phyloP scores from a whole-genome alignment of 2,329 filamentous ascomycete species.

The Colletotrichum shisoi region DNA sequence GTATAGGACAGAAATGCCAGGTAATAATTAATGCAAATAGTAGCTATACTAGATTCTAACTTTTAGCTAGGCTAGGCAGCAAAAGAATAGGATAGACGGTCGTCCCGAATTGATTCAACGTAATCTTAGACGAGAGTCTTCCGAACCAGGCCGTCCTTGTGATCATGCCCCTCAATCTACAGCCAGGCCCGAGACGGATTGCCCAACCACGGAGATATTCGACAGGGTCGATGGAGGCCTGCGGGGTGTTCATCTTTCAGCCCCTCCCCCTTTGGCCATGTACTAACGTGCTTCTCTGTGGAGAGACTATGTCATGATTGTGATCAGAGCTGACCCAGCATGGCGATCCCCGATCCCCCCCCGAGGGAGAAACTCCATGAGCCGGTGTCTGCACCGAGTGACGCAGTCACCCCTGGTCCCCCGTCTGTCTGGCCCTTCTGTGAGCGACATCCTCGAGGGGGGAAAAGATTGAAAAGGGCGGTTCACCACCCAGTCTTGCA shows the following conservation, averaged over 20 bases:
- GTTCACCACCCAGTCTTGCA: conserved; percentile 8
- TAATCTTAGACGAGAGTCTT: conserved; percentile 14
- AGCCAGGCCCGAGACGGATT: conserved; percentile 11
- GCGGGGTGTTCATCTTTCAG: conserved; percentile 1
- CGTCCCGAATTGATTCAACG: conserved; percentile 26
- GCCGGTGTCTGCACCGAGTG: conserved; percentile 11
- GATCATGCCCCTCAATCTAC: conserved; percentile 39
- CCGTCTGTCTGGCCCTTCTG: background rate
- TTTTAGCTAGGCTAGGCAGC: too few relatives aligned
- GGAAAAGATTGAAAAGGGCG: conserved; percentile 37
- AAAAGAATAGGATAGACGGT: too few relatives aligned
- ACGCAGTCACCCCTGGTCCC: conserved; percentile 4
- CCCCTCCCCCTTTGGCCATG: background rate
- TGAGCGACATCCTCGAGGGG: background rate
- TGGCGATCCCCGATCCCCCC: conserved; percentile 10
- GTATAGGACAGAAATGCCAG: too few relatives aligned
- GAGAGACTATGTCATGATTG: conserved; percentile 20
- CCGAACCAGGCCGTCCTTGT: conserved; percentile 28
- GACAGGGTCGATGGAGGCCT: conserved; percentile 11
- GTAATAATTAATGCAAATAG: too few relatives aligned
- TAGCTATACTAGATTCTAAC: too few relatives aligned
- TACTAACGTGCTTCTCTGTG: conserved; percentile 8
- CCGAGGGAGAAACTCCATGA: conserved; percentile 12
- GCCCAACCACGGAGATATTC: conserved; percentile 23
- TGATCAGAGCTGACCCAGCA: conserved; percentile 10